phyloP scores from a whole-genome alignment of 139 green algal species.

The Chlamydomonas sp. region DNA sequence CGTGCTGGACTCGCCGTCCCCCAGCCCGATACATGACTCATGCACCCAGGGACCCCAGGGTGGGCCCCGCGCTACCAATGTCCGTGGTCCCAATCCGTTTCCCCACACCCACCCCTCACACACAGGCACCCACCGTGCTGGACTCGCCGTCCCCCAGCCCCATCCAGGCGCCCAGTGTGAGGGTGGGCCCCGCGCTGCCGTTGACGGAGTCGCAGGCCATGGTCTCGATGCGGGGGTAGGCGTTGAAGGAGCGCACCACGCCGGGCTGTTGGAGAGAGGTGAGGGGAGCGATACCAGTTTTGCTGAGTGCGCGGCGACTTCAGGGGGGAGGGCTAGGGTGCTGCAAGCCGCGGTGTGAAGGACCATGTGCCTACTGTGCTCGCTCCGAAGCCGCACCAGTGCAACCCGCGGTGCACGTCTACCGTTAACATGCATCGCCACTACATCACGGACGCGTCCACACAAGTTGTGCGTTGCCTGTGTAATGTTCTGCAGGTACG shows the following conservation, averaged over 20 bases:
- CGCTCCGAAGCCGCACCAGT: no score
- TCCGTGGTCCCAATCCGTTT: not conserved
- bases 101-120: no score
- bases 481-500: no score
- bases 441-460: no score
- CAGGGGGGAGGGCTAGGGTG: not conserved
- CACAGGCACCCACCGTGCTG: not conserved
- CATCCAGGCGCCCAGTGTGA: no score
- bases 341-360: no score
- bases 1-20: slow-evolving; percentile 9
- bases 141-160: slow-evolving; percentile 19
- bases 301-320: not conserved
- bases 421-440: no score
- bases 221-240: slow-evolving; percentile 48
- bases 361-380: no score
- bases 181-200: slow-evolving; percentile 36
- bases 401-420: no score
- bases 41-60: no score
- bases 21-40: not conserved
- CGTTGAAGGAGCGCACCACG: slow-evolving; percentile 34
- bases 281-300: not conserved
- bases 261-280: not conserved
- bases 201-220: slow-evolving; percentile 34
- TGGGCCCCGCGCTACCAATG: not conserved
- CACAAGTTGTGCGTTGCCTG: no score